Evolutionary conservation across 768 basidiomycete genomes (phyloP), one percentile per base, ranked within the genome.

Genomic region (Tylopilus plumbeoviolaceoides): DNA sequence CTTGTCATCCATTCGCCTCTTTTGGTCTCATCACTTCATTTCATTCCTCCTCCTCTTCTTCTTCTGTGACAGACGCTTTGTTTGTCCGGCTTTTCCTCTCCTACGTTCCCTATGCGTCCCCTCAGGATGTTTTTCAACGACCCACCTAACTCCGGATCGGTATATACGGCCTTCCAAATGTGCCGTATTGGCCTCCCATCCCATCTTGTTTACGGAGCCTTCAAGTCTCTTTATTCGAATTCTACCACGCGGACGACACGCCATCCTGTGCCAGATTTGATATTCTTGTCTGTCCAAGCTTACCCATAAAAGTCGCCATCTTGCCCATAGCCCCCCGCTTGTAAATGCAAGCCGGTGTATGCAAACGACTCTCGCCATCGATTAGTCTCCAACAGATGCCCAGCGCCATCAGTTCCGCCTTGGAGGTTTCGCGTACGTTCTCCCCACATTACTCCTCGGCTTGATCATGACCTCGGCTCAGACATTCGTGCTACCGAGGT

Each of bases 241-340:
- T 44, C 5, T 31, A 57, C 66, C 66, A 67, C 66, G 66, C 62
- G 66, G 58, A 47, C 58, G 54, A 49, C 65, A 67, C 66, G 64
- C 64, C 53, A 59, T 40, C 66, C 66, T 67, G 66, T 67, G 66
- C 55, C 18, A 58, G 65, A 67, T 67, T 67, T 68, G 59, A 66
- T 67, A 68, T 67, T 68, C 53, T 57, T 20, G 44, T 44, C 54
- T 49, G 30, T 52, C 14, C 47, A 43, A 33, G 35, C 50, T 45
- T 47, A 46, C 40, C 61, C 58, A 59, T 66, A 67, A 63, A 65
- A 64, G 58, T 57, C 59, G 36, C 41, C 57, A 39, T 61, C 64
- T 62, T 68, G 66, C 66, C 66, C 66, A 62, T 64, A 60, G 64
- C 65, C 66, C 66, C 66, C 59, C 28, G 59, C 66, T 59, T 59